A percentile compares a stretch with the other conserved stretches of the same genome.
Conservation (phyloP, 257 asterid genomes). For the Penstemon eatonii region DNA sequence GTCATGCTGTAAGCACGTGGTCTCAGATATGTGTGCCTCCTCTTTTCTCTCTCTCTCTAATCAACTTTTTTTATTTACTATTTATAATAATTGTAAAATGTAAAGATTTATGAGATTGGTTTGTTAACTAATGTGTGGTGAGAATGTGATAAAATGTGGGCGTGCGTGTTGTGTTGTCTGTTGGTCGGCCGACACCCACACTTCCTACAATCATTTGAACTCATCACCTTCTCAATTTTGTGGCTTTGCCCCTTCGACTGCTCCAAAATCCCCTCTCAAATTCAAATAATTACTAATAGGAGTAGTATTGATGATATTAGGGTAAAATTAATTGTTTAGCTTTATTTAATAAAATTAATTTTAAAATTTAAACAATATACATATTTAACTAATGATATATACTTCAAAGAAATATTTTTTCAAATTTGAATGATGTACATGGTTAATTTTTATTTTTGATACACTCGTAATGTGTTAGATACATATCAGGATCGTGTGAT, state of each 20-base stretch:
- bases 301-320: no score
- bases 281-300: no score
- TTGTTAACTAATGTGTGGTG: slow-evolving; percentile 1
- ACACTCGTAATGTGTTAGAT: no score
- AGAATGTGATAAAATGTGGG: slow-evolving; percentile 21
- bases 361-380: no score
- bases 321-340: no score
- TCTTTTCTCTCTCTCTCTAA: neutral
- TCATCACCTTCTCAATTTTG: neutral
- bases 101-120: neutral
- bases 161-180: slow-evolving; percentile 53
- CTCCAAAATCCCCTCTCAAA: neutral
- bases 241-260: neutral
- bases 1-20: slow-evolving; percentile 60
- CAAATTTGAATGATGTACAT: no score
- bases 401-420: no score
- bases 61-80: no score
- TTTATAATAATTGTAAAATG: neutral
- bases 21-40: slow-evolving; percentile 35
- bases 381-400: no score
- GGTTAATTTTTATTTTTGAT: no score
- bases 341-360: no score
- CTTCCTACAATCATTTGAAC: slow-evolving; percentile 62
- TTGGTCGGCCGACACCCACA: slow-evolving; percentile 37
- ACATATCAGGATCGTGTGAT: no score